Conservation (phyloP, 1,139 yeast genomes). For the Geotrichum cucujoidarum region DNA sequence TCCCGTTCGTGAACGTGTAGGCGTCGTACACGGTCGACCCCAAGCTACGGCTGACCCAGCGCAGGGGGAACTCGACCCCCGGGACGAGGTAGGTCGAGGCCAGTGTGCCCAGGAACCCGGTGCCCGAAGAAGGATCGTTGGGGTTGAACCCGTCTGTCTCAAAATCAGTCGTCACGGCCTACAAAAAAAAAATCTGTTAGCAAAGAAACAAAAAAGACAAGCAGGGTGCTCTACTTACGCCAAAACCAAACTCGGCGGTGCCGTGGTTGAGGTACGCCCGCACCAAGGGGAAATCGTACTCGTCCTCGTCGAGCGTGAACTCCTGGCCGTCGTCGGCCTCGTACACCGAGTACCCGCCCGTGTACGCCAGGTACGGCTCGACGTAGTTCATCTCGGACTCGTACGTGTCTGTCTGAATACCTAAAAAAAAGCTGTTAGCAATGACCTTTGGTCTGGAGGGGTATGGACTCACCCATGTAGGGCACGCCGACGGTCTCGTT, state of each 20-base stretch:
- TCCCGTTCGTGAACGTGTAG: neutral
- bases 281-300: neutral
- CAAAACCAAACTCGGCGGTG: constrained; percentile 5
- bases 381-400: neutral
- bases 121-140: neutral
- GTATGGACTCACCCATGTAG: constrained; percentile 22
- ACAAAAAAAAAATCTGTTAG: neutral
- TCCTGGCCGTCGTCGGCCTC: neutral
- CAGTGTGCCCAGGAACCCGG: neutral
- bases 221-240: constrained; percentile 2
- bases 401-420: constrained; percentile 11
- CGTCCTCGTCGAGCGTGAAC: neutral
- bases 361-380: neutral
- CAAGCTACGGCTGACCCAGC: constrained; percentile 1
- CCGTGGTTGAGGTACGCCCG: constrained; percentile 4
- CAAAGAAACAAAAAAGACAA: neutral
- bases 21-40: neutral
- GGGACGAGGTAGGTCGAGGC: neutral
- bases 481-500: constrained; percentile 23
- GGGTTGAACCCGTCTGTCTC: neutral
- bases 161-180: constrained; percentile 10
- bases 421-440: neutral
- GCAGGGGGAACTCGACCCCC: neutral
- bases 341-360: neutral
- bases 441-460: neutral